Evolutionary conservation across 495 filamentous ascomycete species (phyloP), one percentile per base, ranked within the genome.

Genomic region (Chaetomium cochliodes): DNA sequence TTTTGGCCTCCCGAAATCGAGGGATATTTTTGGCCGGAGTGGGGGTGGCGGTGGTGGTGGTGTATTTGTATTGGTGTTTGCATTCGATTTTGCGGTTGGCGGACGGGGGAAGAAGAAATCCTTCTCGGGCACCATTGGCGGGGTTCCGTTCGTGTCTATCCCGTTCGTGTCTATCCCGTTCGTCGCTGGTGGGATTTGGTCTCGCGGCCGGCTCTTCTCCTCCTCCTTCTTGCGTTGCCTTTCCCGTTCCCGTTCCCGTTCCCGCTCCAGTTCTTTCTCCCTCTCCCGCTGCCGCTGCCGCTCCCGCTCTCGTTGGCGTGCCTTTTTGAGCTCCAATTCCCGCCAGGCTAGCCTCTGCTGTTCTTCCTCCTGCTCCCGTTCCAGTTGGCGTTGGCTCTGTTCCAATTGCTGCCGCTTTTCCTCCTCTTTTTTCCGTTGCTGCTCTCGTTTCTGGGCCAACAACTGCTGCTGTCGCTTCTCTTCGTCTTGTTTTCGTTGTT

Each of bases 1-100:
- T 53, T 70, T 72, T 13, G 64, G 64, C 6, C 37, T 3, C 9
- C 51, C 60, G 0, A 15, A 15, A 22, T 56, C 60, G 22, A 63
- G 3, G 2, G 60, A 56, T 11, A 46, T 30, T 26, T 62, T 55
- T 1, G 60, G 12, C 18, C 50, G 22, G 5, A 62, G 33, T n/a
- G 46, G 46, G 9, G 33, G 9, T 7, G 51, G 28, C n/a, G 33
- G 11, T 11, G 51, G 30, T 13, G 33, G 11, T 11, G 51, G 30
- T 13, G 23, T 13, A 26, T 56, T 64, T 18, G 62, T 1, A 0
- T 42, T 30, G 12, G 51, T 13, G 8, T 30, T 44, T 0, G 60
- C 11, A n/a, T 6, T 49, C n/a, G 42, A 7, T 16, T 41, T 33
- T 12, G 25, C 52, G 0, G 61, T 37, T 20, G 51, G 33, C 0